Conservation (phyloP, 441 rosid genomes). For the Corymbia calophylla region DNA sequence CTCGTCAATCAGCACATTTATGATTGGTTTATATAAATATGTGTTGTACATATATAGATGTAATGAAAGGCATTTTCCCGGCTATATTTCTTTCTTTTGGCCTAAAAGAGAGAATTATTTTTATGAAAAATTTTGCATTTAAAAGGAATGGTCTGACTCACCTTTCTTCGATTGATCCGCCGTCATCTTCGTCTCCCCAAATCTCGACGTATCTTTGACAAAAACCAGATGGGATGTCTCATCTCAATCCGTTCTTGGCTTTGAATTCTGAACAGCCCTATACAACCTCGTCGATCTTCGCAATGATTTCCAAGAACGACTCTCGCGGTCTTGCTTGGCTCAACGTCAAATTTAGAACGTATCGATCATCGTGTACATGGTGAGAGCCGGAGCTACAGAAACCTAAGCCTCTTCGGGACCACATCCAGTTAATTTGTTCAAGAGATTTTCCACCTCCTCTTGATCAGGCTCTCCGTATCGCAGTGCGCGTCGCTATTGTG, state of each 20-base stretch:
- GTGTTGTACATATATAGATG: too few relatives aligned
- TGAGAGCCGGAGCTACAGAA: background rate
- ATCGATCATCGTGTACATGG: background rate
- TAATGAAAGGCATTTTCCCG: too few relatives aligned
- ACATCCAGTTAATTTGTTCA: slow-evolving; percentile 23
- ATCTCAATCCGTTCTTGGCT: background rate
- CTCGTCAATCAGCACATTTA: background rate
- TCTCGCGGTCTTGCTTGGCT: background rate
- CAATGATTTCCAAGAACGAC: background rate
- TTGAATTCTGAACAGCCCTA: background rate
- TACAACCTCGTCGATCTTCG: too few relatives aligned
- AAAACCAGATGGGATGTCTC: background rate
- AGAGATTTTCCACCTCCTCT: slow-evolving; percentile 10
- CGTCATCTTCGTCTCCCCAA: background rate
- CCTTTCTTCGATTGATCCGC: background rate
- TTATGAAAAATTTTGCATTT: background rate
- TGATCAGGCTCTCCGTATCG: slow-evolving; percentile 17
- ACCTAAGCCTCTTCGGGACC: background rate
- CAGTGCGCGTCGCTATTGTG: slow-evolving; percentile 30
- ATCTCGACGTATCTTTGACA: background rate
- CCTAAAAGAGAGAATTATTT: too few relatives aligned
- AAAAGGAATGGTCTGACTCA: background rate
- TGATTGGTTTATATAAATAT: background rate
- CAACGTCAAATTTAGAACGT: background rate
- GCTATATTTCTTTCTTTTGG: too few relatives aligned